Conservation (phyloP, 768 basidiomycete genomes). For the Boletus vermiculosoides region DNA sequence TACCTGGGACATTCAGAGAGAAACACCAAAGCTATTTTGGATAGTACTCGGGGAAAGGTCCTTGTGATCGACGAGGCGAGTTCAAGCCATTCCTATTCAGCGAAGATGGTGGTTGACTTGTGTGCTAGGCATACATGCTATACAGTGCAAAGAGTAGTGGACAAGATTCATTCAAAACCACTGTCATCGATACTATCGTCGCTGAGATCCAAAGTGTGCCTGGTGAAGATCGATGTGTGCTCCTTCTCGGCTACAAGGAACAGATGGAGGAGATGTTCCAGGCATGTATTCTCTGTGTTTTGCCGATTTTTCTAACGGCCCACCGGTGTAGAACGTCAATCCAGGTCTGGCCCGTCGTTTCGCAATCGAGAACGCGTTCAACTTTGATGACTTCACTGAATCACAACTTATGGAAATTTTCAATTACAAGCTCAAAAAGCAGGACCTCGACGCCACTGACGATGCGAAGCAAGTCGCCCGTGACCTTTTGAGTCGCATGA, state of each 20-base stretch:
- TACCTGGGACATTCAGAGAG: conserved; percentile 59
- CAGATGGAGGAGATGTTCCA: conserved; percentile 77
- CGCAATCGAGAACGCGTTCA: conserved; percentile 64
- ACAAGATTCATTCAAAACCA: conserved; percentile 55
- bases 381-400: conserved; percentile 64
- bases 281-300: conserved; percentile 33
- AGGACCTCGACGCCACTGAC: conserved; percentile 56
- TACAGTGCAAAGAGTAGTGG: conserved; percentile 41
- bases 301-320: not conserved
- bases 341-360: conserved; percentile 66
- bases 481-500: conserved; percentile 38
- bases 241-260: conserved; percentile 62
- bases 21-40: conserved; percentile 63
- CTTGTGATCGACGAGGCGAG: conserved; percentile 67
- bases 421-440: conserved; percentile 53
- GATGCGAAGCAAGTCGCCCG: conserved; percentile 57
- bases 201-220: conserved; percentile 69
- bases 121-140: conserved; percentile 42
- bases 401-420: conserved; percentile 51
- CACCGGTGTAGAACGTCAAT: conserved; percentile 56
- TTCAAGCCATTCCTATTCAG: conserved; percentile 11
- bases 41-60: conserved; percentile 60
- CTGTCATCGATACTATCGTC: conserved; percentile 73
- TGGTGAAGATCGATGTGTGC: conserved; percentile 68
- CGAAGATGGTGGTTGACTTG: not conserved